Evolutionary conservation across 2,329 filamentous ascomycete species (phyloP), one percentile per base, ranked within the genome.

Genomic region (Colletotrichum nymphaeae): DNA sequence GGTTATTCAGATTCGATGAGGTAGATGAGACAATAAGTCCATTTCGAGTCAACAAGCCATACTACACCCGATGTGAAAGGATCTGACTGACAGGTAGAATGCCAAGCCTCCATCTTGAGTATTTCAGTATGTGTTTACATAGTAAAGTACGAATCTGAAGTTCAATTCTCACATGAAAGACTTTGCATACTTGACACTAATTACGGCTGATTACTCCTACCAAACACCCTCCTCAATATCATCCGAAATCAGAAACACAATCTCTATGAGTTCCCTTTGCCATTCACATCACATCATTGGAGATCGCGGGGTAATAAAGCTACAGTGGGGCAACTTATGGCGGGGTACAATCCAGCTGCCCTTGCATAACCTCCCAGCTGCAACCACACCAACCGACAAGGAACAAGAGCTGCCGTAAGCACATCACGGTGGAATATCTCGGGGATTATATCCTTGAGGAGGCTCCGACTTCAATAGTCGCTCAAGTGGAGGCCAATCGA

Each of bases 261-360:
- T 42, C 55, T 55, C 1, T 63, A 11, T 11, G 42, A 49, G 42
- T 49, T 49, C 24, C 26, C 53, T 12, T 14, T 19, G 32, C 63
- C 26, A 22, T 30, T 22, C 24, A n/a, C 63, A 32, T 22, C 24
- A n/a, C 63, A 32, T n/a, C 30, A 26, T 73, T 70, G 49, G 67
- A 66, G 71, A 71, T 56, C 56, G 71, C 71, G 71, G 71, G 71
- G 71, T 73, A 73, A n/a, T 53, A 65, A 19, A 70, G 67, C 60
- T 70, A 30, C 46, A 57, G 71, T 57, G 71, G 71, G 67, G 71
- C 71, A 57, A 19, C 55, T 57, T 22, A 52, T 66, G 46, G 71
- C 71, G 71, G 71, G 71, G 71, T 71, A 59, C 53, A 24, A 60
- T 16, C 52, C 46, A 11, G 16, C 19, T 59, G 30, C 30, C 32